Base-by-base conservation (phyloP, 495 filamentous ascomycete genomes). In the Usnea hakonensis region DNA sequence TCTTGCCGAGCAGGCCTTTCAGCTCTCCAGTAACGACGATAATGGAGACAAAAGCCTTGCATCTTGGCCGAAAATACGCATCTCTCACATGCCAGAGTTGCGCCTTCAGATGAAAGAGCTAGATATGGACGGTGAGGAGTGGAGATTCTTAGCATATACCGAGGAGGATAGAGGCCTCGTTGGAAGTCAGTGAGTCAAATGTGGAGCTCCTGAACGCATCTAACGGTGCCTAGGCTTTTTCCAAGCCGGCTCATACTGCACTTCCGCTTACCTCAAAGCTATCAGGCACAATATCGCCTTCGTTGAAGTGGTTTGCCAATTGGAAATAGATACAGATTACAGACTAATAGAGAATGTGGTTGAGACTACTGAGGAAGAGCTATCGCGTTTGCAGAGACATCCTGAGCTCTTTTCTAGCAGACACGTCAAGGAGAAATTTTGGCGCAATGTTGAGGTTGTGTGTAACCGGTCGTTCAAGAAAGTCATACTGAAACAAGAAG, bases 321-420 rank as follows among this genome's bases (percentile, higher is more conserved):
- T 44, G 41, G 41, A 44, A 21, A 44, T 44, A 23, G 41, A 44
- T 21, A n/a, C 41, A 44, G 41, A 44, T 2, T 44, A 44, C 6
- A 8, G 10, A 44, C 23, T 44, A 2, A 44, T 23, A 44, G 41
- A 44, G n/a, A n/a, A 44, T 9, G 41, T 44, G 19, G 10, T 44
- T 8, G 9, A 21, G 41, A n/a, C 41, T 44, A 44, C 41, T 2
- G 23, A 32, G 17, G 30, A 35, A 1, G 57, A 65, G 48, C 33
- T 65, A 11, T 40, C 23, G 19, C 56, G 63, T 60, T 50, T 65
- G 26, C 14, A 37, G 9, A 19, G 46, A 16, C 53, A 65, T 30
- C 64, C 64, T 23, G 59, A 62, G 28, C 57, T 65, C 36, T 60
- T 65, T 9, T 48, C 63, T n/a, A 37, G 43, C 23, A 21, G 41